Percentiles rank a stretch among this genome's conserved stretches.
phyloP scores from a whole-genome alignment of 2,329 filamentous ascomycete species.

The Aciculosporium take region DNA sequence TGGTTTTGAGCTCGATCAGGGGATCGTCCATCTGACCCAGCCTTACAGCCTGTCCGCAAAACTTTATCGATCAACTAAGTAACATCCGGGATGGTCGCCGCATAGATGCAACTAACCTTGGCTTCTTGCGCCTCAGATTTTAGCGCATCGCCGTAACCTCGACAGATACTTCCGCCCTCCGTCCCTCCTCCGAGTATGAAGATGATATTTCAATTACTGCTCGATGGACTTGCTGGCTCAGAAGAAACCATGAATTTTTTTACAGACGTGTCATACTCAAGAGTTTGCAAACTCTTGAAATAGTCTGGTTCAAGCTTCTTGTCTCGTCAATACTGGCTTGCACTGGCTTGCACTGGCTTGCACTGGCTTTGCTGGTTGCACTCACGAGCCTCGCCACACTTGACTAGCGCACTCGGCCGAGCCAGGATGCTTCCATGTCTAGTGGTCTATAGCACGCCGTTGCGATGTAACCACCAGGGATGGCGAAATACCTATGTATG shows the following conservation, averaged over 20 bases:
- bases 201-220: background rate
- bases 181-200: background rate
- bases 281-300: no score
- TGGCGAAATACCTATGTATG: no score
- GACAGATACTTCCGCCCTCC: no score
- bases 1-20: background rate
- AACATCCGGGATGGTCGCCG: constrained; percentile 17
- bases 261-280: background rate
- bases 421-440: constrained; percentile 8
- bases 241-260: background rate
- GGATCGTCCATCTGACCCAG: constrained; percentile 5
- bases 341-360: no score
- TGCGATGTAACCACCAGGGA: constrained; percentile 15
- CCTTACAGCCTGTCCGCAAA: constrained; percentile 9
- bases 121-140: background rate
- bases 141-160: background rate
- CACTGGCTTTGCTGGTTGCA: background rate
- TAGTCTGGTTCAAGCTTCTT: background rate
- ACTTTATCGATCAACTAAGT: constrained; percentile 13
- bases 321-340: background rate
- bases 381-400: background rate
- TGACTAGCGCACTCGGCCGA: constrained; percentile 6
- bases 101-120: constrained; percentile 11
- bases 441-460: constrained; percentile 1
- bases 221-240: background rate